Base-by-base conservation (phyloP, 345 rosid species). In the Populus euphratica region DNA sequence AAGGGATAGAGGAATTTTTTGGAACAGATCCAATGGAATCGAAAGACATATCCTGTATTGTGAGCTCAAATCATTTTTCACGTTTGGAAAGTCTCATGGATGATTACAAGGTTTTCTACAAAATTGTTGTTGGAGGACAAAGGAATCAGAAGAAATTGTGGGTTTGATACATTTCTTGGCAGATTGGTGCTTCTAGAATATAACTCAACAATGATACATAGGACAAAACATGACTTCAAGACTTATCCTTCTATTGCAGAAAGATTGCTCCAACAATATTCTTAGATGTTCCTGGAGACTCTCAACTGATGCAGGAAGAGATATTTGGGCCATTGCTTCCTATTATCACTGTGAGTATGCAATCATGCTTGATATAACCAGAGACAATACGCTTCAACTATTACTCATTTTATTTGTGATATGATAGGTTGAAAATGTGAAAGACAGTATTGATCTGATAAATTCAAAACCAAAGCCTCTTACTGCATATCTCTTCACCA, bases 401-500 rank as follows among this genome's bases (percentile, higher is more conserved):
- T 21, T 75, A 18, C 35, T 75, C 35, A 7, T 73, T 62, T 21
- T 54, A 10, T 23, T 31, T 64, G 56, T 41, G 49, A 50, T 68
- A 33, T 49, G 2, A 72, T 39, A 88, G 88, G 91, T 86, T 21
- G 84, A 82, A 25, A 68, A 69, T 16, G 20, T 87, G 41, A 82
- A 80, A 56, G 86, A 89, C 21, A 29, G 87, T 73, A 84, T 87
- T 38, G 75, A 74, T 21, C 72, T 81, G 74, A 75, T 87, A 70
- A 84, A 86, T 54, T 89, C 92, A n/a, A 87, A 77, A 77, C 72
- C 90, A 0, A 86, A 86, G 52, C 92, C 90, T 52, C 87, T 87
- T 25, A 87, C 89, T 0, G 97, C 97, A 1, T 93, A 94, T 67
- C 87, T 93, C 76, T 94, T 93, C 88, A 86, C 88, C 44, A 81